Conservation (phyloP, 202 grass and related monocot species). For the Elaeis oleifera region DNA sequence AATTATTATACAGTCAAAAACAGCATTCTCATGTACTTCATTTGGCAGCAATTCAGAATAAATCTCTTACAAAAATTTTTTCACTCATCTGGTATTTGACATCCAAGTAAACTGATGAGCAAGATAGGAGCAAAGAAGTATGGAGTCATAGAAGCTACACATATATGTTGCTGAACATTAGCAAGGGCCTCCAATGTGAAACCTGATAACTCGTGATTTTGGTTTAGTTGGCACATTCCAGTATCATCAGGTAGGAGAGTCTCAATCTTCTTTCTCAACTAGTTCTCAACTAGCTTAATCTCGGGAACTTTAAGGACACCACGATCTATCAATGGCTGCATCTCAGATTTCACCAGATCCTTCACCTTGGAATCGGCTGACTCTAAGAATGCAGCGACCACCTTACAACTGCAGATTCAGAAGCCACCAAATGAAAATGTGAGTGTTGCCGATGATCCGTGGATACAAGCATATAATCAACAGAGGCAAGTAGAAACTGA, state of each 20-base stretch:
- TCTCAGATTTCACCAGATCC: conserved; percentile 47
- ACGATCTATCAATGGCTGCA: conserved; percentile 52
- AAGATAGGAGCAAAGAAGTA: no score
- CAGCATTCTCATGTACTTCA: no score
- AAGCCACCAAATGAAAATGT: background rate
- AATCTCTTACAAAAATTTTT: no score
- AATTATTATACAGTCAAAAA: no score
- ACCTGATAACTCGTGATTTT: background rate
- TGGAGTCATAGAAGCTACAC: no score
- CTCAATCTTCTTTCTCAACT: conserved; percentile 1
- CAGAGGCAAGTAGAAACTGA: no score
- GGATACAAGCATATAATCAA: no score
- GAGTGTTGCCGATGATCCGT: no score
- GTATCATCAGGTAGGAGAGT: background rate
- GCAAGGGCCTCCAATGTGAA: background rate
- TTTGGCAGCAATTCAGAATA: no score
- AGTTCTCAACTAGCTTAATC: conserved; percentile 16
- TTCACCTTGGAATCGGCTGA: conserved; percentile 39
- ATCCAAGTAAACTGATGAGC: no score
- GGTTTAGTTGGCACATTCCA: background rate
- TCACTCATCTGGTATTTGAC: no score
- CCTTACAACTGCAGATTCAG: conserved; percentile 52
- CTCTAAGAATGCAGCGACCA: conserved; percentile 66
- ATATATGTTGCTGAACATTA: no score
- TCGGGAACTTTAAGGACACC: conserved; percentile 45